Conservation (phyloP, 139 green algal genomes). For the Asterochloris erici region DNA sequence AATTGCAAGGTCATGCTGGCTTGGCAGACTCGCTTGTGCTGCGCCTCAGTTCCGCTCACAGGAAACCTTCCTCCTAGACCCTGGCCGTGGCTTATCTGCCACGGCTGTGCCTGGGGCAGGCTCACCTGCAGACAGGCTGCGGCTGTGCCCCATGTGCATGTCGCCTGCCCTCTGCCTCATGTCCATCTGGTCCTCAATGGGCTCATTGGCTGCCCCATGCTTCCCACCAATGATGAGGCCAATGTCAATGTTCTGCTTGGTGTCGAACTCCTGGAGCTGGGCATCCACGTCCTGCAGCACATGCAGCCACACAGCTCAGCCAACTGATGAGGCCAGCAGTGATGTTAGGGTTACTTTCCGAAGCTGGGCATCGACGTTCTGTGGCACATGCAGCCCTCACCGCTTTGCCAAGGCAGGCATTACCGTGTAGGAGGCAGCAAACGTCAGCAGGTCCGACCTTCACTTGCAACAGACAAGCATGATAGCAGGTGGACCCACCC, state of each 20-base stretch:
- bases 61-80: too few species aligned
- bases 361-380: slow-evolving; percentile 27
- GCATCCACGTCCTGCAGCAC: slow-evolving; percentile 19
- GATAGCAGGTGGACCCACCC: too few species aligned
- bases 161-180: not conserved
- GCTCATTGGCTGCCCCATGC: not conserved
- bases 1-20: too few species aligned
- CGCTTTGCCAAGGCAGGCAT: too few species aligned
- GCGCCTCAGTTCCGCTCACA: too few species aligned
- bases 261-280: slow-evolving; percentile 23
- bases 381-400: not conserved
- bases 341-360: slow-evolving; percentile 16
- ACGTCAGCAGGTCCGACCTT: too few species aligned
- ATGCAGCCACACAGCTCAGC: not conserved
- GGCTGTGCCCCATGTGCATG: slow-evolving; percentile 12
- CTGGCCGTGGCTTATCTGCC: too few species aligned
- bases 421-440: too few species aligned
- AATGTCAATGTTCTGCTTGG: slow-evolving; percentile 26
- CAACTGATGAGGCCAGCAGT: slow-evolving; percentile 15
- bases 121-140: slow-evolving; percentile 1
- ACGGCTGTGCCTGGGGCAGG: not conserved
- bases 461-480: too few species aligned
- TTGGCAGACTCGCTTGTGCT: too few species aligned
- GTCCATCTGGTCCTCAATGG: not conserved
- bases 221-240: slow-evolving; percentile 8